Evolutionary conservation across 345 rosid species (phyloP).

Genomic region (Tarenaya hassleriana): DNA sequence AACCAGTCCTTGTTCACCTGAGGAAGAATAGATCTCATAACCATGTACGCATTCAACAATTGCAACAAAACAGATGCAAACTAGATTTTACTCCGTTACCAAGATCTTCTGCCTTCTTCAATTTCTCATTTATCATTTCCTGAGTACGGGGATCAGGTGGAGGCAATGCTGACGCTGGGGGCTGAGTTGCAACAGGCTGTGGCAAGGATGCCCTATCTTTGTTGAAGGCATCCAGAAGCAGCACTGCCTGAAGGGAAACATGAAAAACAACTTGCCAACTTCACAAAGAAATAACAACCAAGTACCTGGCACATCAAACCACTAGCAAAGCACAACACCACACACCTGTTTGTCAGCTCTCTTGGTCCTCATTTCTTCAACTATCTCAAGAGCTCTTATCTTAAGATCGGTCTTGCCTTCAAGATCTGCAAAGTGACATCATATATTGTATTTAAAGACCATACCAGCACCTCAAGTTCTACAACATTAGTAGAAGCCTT

Average conservation of each 20-base stretch:
- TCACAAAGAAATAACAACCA: slow-evolving; percentile 6
- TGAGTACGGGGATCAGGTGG: slow-evolving; percentile 83
- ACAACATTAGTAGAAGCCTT: slow-evolving; percentile 5
- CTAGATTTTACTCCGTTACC: slow-evolving; percentile 36
- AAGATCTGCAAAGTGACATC: slow-evolving; percentile 42
- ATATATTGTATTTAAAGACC: not conserved
- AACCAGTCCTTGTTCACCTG: slow-evolving; percentile 95
- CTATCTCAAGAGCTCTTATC: slow-evolving; percentile 78
- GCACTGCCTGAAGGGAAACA: slow-evolving; percentile 49
- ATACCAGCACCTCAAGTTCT: not conserved
- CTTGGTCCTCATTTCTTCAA: slow-evolving; percentile 77
- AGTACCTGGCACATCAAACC: not conserved
- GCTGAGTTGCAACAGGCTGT: slow-evolving; percentile 65
- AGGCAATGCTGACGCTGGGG: slow-evolving; percentile 53
- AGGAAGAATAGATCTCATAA: not conserved
- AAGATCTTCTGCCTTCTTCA: slow-evolving; percentile 92
- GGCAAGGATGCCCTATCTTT: slow-evolving; percentile 92
- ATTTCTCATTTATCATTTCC: slow-evolving; percentile 93
- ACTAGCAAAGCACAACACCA: slow-evolving; percentile 3
- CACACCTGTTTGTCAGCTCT: slow-evolving; percentile 95
- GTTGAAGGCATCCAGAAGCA: slow-evolving; percentile 91
- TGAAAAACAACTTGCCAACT: slow-evolving; percentile 8
- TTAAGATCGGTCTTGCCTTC: slow-evolving; percentile 90
- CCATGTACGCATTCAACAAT: not conserved
- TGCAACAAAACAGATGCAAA: not conserved